Percentiles rank a stretch among this genome's conserved stretches.
Evolutionary conservation across 83 land plant species (phyloP).

Genomic region (Picea engelmannii): DNA sequence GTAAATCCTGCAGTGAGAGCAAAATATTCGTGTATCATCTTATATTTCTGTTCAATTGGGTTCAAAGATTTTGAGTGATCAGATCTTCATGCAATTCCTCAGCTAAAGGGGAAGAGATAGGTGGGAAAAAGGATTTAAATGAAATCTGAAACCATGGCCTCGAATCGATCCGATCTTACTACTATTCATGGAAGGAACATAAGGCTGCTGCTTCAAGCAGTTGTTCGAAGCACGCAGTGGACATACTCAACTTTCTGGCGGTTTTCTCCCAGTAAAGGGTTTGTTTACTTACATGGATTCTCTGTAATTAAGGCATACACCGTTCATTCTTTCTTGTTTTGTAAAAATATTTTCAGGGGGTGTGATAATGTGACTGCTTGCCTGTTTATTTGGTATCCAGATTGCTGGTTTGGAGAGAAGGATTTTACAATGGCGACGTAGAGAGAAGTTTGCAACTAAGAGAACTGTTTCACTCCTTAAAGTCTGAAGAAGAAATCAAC

Average conservation of each 20-base stretch:
- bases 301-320: no score
- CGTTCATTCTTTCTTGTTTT: no score
- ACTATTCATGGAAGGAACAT: constrained; percentile 5
- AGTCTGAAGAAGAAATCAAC: constrained; percentile 40
- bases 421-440: constrained; percentile 39
- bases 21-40: no score
- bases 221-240: constrained; percentile 76
- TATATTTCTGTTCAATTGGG: no score
- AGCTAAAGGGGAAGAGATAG: no score
- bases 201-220: constrained; percentile 57
- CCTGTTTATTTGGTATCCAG: constrained; percentile 12
- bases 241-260: constrained; percentile 82
- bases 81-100: no score
- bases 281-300: background rate
- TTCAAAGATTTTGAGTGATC: no score
- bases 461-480: constrained; percentile 52
- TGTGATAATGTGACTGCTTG: constrained; percentile 2
- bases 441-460: constrained; percentile 71
- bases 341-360: background rate
- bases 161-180: no score
- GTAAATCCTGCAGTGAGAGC: no score
- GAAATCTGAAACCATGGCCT: no score
- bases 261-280: constrained; percentile 54
- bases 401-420: constrained; percentile 32
- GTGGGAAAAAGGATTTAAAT: no score